Percentiles rank a stretch among this genome's conserved stretches.
These are phyloP conservation scores for Pilasporangium apinafurcum DNA, from an alignment of 352 stramenopile genomes.

Conservation along the genomic window DNA sequence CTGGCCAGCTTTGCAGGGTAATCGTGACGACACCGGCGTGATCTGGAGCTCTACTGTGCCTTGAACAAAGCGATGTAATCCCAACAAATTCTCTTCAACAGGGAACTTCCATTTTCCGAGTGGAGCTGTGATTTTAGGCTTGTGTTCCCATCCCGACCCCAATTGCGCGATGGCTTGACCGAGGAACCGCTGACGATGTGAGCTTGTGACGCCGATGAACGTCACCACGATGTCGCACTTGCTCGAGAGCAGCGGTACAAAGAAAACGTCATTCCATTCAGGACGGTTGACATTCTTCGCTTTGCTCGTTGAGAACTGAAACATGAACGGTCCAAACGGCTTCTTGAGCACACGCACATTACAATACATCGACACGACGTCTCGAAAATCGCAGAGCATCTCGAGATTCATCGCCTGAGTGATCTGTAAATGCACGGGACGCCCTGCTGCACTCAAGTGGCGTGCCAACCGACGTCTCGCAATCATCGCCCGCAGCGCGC, in stretches of 20 bases:
- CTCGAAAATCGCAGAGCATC: conserved; percentile 74
- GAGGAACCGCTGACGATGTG: conserved; percentile 48
- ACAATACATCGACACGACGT: conserved; percentile 60
- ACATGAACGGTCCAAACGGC: conserved; percentile 84
- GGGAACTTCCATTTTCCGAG: conserved; percentile 80
- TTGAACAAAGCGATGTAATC: conserved; percentile 57
- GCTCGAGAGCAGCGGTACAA: conserved; percentile 75
- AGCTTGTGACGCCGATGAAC: conserved; percentile 57
- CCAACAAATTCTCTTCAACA: conserved; percentile 58
- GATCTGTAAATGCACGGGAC: conserved; percentile 57
- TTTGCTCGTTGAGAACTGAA: conserved; percentile 65
- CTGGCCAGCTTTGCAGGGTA: conserved; percentile 69
- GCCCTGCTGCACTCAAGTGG: conserved; percentile 44
- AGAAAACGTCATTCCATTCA: conserved; percentile 60
- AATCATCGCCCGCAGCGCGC: conserved; percentile 30
- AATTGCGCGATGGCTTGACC: conserved; percentile 56
- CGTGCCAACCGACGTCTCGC: conserved; percentile 20
- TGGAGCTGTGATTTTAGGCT: conserved; percentile 23
- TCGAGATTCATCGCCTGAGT: conserved; percentile 35
- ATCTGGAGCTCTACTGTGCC: conserved; percentile 55
- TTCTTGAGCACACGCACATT: conserved; percentile 83
- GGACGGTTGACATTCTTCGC: conserved; percentile 51
- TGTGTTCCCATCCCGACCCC: conserved; percentile 57
- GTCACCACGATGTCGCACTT: conserved; percentile 79
- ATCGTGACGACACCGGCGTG: conserved; percentile 43